Base-by-base conservation (phyloP, 768 basidiomycete genomes). In the Gymnopilus junonius region DNA sequence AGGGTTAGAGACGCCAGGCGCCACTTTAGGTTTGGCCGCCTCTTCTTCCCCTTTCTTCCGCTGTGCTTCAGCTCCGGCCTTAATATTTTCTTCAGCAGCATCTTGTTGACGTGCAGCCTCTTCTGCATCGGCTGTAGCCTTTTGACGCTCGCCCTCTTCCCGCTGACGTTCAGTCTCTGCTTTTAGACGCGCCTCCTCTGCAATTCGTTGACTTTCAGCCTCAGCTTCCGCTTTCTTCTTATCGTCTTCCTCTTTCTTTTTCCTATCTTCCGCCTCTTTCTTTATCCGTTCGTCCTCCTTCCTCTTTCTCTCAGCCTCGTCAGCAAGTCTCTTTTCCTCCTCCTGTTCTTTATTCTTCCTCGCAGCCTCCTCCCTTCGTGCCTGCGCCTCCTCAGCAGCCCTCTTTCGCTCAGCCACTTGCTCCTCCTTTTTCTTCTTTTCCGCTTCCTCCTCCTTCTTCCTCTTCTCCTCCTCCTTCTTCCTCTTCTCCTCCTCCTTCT, bases 141-240 rank as follows among this genome's bases (percentile, higher is more conserved):
- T n/a, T n/a, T n/a, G n/a, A n/a, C 54, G 50, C 23, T 32, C 42
- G n/a, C 21, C 32, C 27, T 56, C 29, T 40, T 58, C 55, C 43
- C 3, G 20, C 32, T 60, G 15, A 15, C 12, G 31, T 37, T 58
- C 61, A n/a, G n/a, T 42, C 42, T 35, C 37, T 20, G 20, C 53
- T 42, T 40, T 21, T 25, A 43, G 35, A 11, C 50, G 50, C 58
- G 54, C 35, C 21, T 53, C 40, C 21, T 56, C 53, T 32, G 39
- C 59, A 11, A 29, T 20, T 55, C 29, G 39, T 31, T 20, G 32
- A 55, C 15, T 21, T 46, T 27, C 23, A 46, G 57, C 65, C 29
- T 61, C 57, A 21, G 67, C 67, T 8, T 55, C 58, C n/a, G 27
- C 62, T 15, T 68, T 66, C 6, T 65, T 51, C 15, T 58, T 60